Conservation (phyloP, 768 basidiomycete genomes). For the Tricholoma bakamatsutake region DNA sequence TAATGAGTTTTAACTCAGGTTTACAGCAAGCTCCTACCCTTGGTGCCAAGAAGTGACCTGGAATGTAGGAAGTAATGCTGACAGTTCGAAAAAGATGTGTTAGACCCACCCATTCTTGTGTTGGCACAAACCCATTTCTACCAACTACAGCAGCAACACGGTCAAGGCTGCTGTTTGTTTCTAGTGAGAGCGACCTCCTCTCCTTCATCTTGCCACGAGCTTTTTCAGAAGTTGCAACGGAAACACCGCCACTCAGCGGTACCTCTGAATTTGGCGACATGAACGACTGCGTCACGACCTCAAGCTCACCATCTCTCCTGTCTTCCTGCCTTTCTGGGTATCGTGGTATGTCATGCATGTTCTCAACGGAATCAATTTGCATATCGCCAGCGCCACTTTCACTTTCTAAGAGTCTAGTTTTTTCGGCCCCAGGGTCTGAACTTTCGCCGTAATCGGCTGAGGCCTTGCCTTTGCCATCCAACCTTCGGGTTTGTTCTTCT, state of each 20-base stretch:
- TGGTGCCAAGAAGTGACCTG: slow-evolving; percentile 94
- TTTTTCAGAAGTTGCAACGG: slow-evolving; percentile 65
- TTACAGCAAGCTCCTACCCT: slow-evolving; percentile 48
- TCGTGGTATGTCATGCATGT: slow-evolving; percentile 9
- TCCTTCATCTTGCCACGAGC: slow-evolving; percentile 89
- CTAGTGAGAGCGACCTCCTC: slow-evolving; percentile 50
- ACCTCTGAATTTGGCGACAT: slow-evolving; percentile 41
- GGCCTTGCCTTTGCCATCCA: slow-evolving; percentile 34
- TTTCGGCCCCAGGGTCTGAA: slow-evolving; percentile 50
- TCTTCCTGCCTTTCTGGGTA: slow-evolving; percentile 13
- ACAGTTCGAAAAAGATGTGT: neutral
- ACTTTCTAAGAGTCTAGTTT: slow-evolving; percentile 56
- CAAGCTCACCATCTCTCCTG: slow-evolving; percentile 19
- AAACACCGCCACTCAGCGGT: slow-evolving; percentile 19
- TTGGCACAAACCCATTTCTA: slow-evolving; percentile 89
- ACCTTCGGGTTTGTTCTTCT: slow-evolving; percentile 53
- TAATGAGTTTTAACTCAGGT: slow-evolving; percentile 8
- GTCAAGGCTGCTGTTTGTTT: slow-evolving; percentile 51
- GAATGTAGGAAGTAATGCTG: neutral
- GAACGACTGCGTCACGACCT: slow-evolving; percentile 31
- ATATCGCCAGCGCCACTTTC: slow-evolving; percentile 31
- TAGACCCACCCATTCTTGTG: slow-evolving; percentile 88
- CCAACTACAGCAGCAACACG: slow-evolving; percentile 71
- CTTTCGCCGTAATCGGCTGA: slow-evolving; percentile 28
- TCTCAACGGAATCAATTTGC: slow-evolving; percentile 14